These are phyloP conservation scores for Tuber magnatum DNA, from an alignment of 495 filamentous ascomycete species.

Conservation along the genomic window DNA sequence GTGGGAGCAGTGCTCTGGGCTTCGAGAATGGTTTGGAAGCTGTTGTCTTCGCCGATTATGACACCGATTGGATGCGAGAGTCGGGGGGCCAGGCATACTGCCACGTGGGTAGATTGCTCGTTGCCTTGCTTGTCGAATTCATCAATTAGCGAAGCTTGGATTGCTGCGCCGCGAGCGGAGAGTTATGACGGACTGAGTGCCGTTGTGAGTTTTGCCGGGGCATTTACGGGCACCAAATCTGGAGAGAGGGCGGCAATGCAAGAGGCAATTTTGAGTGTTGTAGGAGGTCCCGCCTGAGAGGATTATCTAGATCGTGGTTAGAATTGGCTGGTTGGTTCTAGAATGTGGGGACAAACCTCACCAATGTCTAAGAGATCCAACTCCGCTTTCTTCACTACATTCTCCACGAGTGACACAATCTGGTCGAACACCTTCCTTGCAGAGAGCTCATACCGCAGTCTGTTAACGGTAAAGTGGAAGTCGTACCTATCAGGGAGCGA, in stretches of 20 bases:
- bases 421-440: slow-evolving; percentile 73
- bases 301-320: slow-evolving; percentile 55
- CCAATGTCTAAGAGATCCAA: slow-evolving; percentile 89
- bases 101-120: slow-evolving; percentile 88
- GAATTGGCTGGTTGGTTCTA: background rate
- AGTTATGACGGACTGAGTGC: slow-evolving; percentile 93
- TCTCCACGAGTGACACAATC: slow-evolving; percentile 75
- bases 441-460: slow-evolving; percentile 86
- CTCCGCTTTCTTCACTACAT: slow-evolving; percentile 81
- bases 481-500: slow-evolving; percentile 79
- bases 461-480: slow-evolving; percentile 83
- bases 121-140: slow-evolving; percentile 91
- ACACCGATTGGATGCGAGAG: slow-evolving; percentile 82
- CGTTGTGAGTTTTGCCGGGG: slow-evolving; percentile 64
- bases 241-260: slow-evolving; percentile 74
- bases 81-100: slow-evolving; percentile 91
- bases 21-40: slow-evolving; percentile 69
- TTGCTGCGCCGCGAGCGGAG: slow-evolving; percentile 78
- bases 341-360: slow-evolving; percentile 49
- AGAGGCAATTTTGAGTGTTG: slow-evolving; percentile 81
- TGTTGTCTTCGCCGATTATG: slow-evolving; percentile 58
- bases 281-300: slow-evolving; percentile 87
- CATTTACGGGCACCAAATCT: slow-evolving; percentile 65
- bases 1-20: slow-evolving; percentile 86
- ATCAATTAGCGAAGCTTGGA: slow-evolving; percentile 89